Conservation (phyloP, 2,329 filamentous ascomycete genomes). For the Penicillium sp. region DNA sequence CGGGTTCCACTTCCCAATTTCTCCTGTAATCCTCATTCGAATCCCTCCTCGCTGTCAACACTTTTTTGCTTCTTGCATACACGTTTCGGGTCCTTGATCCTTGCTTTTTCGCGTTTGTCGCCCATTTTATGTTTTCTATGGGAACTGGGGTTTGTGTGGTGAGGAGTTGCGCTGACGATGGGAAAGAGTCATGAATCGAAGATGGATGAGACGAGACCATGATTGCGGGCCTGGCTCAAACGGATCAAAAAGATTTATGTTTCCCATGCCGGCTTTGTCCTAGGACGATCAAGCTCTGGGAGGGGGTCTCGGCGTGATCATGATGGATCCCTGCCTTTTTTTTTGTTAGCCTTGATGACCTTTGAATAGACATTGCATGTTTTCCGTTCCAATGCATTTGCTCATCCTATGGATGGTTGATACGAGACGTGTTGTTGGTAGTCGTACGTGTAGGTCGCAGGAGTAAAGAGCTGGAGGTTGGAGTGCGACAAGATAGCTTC, state of each 20-base stretch:
- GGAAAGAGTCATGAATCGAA: conserved; percentile 16
- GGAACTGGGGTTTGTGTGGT: not conserved
- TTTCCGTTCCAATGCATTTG: conserved; percentile 21
- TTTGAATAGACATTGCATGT: conserved; percentile 26
- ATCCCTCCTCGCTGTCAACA: not conserved
- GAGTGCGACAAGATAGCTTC: not conserved
- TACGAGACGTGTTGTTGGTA: not conserved
- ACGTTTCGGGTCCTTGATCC: conserved; percentile 8
- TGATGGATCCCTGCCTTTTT: conserved; percentile 11
- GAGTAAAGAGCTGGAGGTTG: not conserved
- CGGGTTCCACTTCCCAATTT: conserved; percentile 10
- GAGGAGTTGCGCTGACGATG: conserved; percentile 16
- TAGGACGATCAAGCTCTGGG: conserved; percentile 3
- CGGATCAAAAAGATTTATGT: conserved; percentile 1
- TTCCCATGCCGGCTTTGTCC: not conserved
- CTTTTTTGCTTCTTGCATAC: conserved; percentile 1
- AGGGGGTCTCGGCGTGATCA: conserved; percentile 11
- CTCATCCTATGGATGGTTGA: conserved; percentile 6
- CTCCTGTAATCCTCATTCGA: conserved; percentile 17
- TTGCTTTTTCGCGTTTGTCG: conserved; percentile 7
- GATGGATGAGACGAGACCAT: conserved; percentile 11
- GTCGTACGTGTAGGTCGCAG: not conserved
- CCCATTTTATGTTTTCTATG: conserved; percentile 10
- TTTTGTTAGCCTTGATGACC: conserved; percentile 26
- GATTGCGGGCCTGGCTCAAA: conserved; percentile 5